Evolutionary conservation across 257 asterid species (phyloP).

Genomic region (Misopates orontium): DNA sequence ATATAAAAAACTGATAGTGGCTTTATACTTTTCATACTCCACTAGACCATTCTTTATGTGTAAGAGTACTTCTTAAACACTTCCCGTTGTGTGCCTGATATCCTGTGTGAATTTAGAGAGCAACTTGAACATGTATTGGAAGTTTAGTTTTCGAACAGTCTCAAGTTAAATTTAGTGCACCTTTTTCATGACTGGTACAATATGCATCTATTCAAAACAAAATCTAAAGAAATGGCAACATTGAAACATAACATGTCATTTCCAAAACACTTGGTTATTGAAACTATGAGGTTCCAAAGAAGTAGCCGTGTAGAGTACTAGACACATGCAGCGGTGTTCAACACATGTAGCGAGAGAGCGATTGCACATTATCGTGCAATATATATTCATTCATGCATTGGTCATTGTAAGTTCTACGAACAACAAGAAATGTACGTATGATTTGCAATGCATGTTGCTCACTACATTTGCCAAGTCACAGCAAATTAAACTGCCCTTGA

Average conservation of each 20-base stretch:
- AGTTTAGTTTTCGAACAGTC: not conserved
- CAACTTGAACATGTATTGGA: not conserved
- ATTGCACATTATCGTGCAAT: not conserved
- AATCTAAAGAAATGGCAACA: conserved; percentile 7
- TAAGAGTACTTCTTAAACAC: too few species aligned
- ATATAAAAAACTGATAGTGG: conserved; percentile 3
- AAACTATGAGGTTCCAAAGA: not conserved
- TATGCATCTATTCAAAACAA: not conserved
- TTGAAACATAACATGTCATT: not conserved
- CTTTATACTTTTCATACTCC: not conserved
- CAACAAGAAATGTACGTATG: not conserved
- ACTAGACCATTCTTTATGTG: not conserved
- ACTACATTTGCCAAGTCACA: conserved; percentile 4
- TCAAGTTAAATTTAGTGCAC: not conserved
- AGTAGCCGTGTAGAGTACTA: not conserved
- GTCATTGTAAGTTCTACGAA: not conserved
- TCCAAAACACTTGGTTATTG: not conserved
- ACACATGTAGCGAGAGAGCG: not conserved
- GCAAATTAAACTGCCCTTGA: not conserved
- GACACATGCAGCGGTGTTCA: not conserved
- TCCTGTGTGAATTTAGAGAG: not conserved
- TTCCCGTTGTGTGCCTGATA: not conserved
- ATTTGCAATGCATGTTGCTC: not conserved
- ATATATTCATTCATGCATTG: too few species aligned
- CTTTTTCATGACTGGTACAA: not conserved